Evolutionary conservation across 192 early-diverging fungal species (phyloP), one percentile per base, ranked within the genome.

Genomic region (Backusella tarrabulga): DNA sequence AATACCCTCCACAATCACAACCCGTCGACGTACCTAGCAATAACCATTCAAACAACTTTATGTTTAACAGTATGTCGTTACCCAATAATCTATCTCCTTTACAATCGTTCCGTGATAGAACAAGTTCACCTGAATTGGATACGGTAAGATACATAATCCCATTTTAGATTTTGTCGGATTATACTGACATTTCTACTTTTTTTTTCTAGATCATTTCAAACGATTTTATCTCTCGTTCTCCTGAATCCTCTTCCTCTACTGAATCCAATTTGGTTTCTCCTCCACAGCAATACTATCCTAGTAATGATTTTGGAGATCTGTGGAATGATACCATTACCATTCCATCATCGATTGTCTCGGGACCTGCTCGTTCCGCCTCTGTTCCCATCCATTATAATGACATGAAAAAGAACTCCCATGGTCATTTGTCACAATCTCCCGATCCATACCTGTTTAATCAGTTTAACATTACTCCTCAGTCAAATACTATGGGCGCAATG

Each of bases 201-300:
- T 44, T 44, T 50, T 11, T 26, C 29, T 60, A 60, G 56, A 60
- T 29, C 1, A 29, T 14, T 26, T 71, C 38, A 71, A 71, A 50
- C 32, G 70, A 72, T 19, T 72, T 72, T 19, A 72, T 72, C 15
- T 72, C 71, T 19, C 71, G 40, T 15, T 72, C 71, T 17, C 71
- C 71, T 4, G 71, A 50, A n/a, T 72, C 71, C 3, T 72, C 71
- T 34, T 72, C 71, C 1, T 72, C 71, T 50, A 23, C 71, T 32
- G 71, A 72, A 34, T 72, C 71, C 29, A 72, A 72, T 32, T 34
- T 72, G 15, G 26, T 72, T 26, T 72, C 71, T 29, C 71, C 71
- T 7, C 71, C 42, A 32, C 71, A 44, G 4, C 71, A 50, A 14
- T 72, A 26, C 26, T 63, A 63, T 63, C 26, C 41, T 26, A 17